Evolutionary conservation across 257 asterid genomes (phyloP).

Genomic region (Osmanthus fragrans): DNA sequence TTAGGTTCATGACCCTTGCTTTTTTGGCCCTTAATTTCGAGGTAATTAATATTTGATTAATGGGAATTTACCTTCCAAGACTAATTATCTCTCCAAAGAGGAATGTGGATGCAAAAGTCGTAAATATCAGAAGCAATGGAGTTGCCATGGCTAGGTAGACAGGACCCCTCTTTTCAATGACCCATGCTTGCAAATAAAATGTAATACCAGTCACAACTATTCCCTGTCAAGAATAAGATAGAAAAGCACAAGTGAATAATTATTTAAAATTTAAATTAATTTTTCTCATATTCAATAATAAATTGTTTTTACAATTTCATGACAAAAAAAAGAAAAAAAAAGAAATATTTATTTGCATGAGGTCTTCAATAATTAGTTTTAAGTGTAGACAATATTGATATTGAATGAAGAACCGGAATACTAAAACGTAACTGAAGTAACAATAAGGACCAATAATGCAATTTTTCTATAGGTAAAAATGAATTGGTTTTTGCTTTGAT

Average conservation of each 20-base stretch:
- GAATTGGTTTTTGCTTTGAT: too few relatives aligned
- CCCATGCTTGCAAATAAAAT: constrained; percentile 64
- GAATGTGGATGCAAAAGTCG: constrained; percentile 57
- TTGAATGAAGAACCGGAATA: background rate
- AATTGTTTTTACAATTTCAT: too few relatives aligned
- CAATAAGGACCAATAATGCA: background rate
- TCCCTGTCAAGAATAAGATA: constrained; percentile 44
- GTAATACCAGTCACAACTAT: constrained; percentile 74
- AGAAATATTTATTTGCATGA: too few relatives aligned
- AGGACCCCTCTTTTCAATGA: constrained; percentile 84
- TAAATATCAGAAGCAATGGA: constrained; percentile 57
- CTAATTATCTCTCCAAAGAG: constrained; percentile 62
- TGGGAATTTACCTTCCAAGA: constrained; percentile 63
- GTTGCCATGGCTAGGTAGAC: constrained; percentile 72
- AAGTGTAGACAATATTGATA: too few relatives aligned
- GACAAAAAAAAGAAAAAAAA: too few relatives aligned
- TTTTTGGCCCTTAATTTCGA: too few relatives aligned
- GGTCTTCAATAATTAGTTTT: too few relatives aligned
- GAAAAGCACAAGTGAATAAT: background rate
- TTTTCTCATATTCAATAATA: too few relatives aligned
- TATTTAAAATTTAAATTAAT: too few relatives aligned
- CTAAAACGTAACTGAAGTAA: background rate
- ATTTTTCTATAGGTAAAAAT: background rate
- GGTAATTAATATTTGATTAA: too few relatives aligned
- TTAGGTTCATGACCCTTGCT: too few relatives aligned